A percentile compares a stretch with the other conserved stretches of the same genome.
Conservation (phyloP, 805 yeast species). For the Pichia thaimueangensis region DNA sequence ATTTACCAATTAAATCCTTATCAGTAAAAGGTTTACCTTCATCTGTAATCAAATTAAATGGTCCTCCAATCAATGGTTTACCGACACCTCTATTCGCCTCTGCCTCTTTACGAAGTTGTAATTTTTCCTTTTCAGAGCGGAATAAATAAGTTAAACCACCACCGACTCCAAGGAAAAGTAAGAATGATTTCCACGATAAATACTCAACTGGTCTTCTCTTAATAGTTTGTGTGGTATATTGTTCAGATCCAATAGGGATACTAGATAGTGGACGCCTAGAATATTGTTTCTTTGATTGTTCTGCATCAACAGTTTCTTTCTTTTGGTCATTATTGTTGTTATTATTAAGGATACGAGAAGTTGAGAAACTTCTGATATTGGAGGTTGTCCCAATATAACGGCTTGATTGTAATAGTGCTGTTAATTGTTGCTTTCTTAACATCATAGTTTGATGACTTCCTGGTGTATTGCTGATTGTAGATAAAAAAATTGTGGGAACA, state of each 20-base stretch:
- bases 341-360: no score
- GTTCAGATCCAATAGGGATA: slow-evolving; percentile 61
- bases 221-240: slow-evolving; percentile 25
- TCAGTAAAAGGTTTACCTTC: slow-evolving; percentile 72
- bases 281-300: slow-evolving; percentile 1
- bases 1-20: slow-evolving; percentile 67
- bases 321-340: neutral
- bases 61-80: slow-evolving; percentile 89
- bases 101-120: slow-evolving; percentile 69
- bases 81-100: slow-evolving; percentile 86
- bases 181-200: slow-evolving; percentile 79
- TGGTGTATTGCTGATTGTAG: no score
- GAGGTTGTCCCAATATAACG: no score
- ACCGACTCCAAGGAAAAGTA: slow-evolving; percentile 62
- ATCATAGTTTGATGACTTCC: no score
- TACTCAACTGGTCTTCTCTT: slow-evolving; percentile 50
- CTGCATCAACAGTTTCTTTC: neutral
- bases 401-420: no score
- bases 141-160: slow-evolving; percentile 67
- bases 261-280: slow-evolving; percentile 62
- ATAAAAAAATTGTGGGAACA: no score
- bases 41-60: slow-evolving; percentile 66
- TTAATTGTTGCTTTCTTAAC: no score
- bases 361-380: no score
- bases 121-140: slow-evolving; percentile 65